These are phyloP conservation scores for Leccinum cinnamomeum DNA, from an alignment of 1,284 basidiomycete species.

Conservation along the genomic window DNA sequence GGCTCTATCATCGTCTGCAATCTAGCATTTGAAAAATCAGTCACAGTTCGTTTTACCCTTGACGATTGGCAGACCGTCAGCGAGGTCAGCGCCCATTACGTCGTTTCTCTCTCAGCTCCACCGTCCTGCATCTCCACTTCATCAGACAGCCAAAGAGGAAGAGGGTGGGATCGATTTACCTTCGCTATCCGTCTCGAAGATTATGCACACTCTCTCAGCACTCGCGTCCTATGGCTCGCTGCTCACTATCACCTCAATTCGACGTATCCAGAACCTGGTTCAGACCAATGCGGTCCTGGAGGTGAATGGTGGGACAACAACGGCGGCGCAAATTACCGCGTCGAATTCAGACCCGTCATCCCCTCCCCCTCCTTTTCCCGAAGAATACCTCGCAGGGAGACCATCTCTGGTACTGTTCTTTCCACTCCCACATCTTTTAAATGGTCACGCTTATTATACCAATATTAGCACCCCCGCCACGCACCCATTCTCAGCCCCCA, in stretches of 20 bases:
- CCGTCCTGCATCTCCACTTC: conserved; percentile 40
- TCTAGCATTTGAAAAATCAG: conserved; percentile 83
- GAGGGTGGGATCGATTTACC: conserved; percentile 55
- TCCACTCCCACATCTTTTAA: neutral
- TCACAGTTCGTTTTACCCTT: conserved; percentile 87
- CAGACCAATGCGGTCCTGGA: conserved; percentile 42
- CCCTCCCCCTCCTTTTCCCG: neutral
- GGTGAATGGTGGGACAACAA: conserved; percentile 92
- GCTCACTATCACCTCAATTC: conserved; percentile 50
- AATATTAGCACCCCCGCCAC: conserved; percentile 9
- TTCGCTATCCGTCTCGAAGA: conserved; percentile 76
- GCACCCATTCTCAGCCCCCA: neutral
- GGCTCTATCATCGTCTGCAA: conserved; percentile 85
- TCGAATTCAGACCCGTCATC: conserved; percentile 50
- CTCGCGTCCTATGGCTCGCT: conserved; percentile 66
- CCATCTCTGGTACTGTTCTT: conserved; percentile 22
- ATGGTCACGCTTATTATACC: conserved; percentile 5
- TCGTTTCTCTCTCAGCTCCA: conserved; percentile 51
- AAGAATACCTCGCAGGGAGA: conserved; percentile 20
- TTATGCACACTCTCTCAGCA: conserved; percentile 64
- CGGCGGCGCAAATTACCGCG: conserved; percentile 71
- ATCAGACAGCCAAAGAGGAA: conserved; percentile 15
- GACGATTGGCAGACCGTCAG: conserved; percentile 94
- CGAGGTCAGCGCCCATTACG: conserved; percentile 75
- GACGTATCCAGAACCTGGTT: conserved; percentile 40